These are phyloP conservation scores for Polytrichum commune DNA, from an alignment of 225 moss, liverwort and hornwort species.

Conservation along the genomic window DNA sequence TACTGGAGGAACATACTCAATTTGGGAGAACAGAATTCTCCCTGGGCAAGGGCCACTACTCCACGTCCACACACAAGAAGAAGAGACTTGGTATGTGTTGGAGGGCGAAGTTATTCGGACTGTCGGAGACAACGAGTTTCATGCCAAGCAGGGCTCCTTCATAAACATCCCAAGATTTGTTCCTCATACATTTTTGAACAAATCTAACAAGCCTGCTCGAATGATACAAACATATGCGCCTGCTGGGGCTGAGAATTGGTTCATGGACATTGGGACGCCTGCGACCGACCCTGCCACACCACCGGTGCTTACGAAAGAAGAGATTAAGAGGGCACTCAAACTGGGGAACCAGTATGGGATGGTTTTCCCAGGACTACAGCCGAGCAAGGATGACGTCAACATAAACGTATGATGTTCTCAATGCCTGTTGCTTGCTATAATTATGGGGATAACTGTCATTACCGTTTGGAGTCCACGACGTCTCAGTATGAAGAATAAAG, in stretches of 20 bases:
- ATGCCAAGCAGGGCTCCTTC: conserved; percentile 26
- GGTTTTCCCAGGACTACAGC: conserved; percentile 1
- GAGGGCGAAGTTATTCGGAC: conserved; percentile 26
- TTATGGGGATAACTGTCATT: too few species aligned
- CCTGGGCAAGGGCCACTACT: conserved; percentile 13
- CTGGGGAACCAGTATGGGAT: conserved; percentile 14
- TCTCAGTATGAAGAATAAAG: too few species aligned
- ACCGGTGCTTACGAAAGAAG: conserved; percentile 10
- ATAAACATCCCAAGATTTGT: conserved; percentile 24
- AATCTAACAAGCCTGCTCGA: conserved; percentile 21
- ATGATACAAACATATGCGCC: conserved; percentile 22
- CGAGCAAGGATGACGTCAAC: too few species aligned
- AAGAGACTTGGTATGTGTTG: conserved; percentile 26
- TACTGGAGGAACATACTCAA: conserved; percentile 20
- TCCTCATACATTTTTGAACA: conserved; percentile 28
- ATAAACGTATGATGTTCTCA: too few species aligned
- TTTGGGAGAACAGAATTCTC: conserved; percentile 17
- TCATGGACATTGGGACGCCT: conserved; percentile 22
- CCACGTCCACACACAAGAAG: conserved; percentile 28
- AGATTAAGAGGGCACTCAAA: conserved; percentile 6
- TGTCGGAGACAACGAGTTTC: conserved; percentile 23
- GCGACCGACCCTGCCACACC: conserved; percentile 8
- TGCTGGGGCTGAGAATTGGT: conserved; percentile 26
- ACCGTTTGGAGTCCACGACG: too few species aligned
- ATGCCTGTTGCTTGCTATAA: too few species aligned